Base-by-base conservation (phyloP, 1,139 yeast species). In the Hemisphaericaspora lyxosophila region DNA sequence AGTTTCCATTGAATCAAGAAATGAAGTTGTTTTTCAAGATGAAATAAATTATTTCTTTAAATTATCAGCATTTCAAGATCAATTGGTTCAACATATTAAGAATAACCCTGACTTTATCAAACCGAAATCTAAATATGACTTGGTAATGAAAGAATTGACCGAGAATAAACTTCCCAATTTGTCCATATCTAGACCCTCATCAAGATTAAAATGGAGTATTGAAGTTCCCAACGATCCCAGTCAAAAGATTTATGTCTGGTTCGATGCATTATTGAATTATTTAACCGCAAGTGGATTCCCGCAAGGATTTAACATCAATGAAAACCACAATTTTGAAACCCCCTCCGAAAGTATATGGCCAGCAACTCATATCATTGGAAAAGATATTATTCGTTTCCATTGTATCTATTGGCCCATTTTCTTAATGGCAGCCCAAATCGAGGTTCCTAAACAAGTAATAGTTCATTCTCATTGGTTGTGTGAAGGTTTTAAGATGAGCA, bases 391-490 rank as follows among this genome's bases (percentile, higher is more conserved):
- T 35, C 78, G 82, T 43, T 92, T 92, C 61, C 98, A 94, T 55
- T 82, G 94, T 50, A 76, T 90, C 13, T 89, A 88, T 55, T 92
- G 98, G 98, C 98, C 98, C 0, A 83, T 90, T 1, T 84, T 92
- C 45, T 66, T 92, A 40, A 65, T 90, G 72, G 97, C 97, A 0
- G 94, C 95, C 0, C 82, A 73, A 0, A 55, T 86, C 0, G 77
- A 77, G 3, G 55, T 83, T 7, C 97, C 97, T 0, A 63, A 71
- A 29, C 84, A 82, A 46, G 77, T 92, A 4, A 73, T 89, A 9
- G 96, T 92, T 1, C 99, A 92, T 62, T 83, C 95, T 3, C 98
- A 92, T 59, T 92, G 98, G 98, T 70, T 90, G 13, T 76, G 86
- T 60, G 85, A 82, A 32, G 97, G 97, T 0, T 68, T 80, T 38